These are phyloP conservation scores for Paraphoma sp. DNA, from an alignment of 2,329 filamentous ascomycete genomes.

Conservation along the genomic window DNA sequence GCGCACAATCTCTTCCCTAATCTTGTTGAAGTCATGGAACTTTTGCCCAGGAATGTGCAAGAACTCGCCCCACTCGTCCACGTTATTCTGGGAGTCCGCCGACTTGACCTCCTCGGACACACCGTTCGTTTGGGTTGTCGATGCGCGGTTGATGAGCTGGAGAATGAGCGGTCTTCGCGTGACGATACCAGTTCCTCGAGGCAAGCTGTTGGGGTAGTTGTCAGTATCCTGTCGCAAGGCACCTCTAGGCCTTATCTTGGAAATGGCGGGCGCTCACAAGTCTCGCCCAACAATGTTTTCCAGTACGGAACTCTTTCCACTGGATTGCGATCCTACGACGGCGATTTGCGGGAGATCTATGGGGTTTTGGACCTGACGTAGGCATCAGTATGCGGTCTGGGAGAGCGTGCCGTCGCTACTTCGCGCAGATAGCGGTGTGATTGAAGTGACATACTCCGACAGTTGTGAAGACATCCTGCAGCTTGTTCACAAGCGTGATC, in stretches of 20 bases:
- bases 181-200: constrained; percentile 96
- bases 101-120: constrained; percentile 67
- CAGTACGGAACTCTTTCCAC: constrained; percentile 97
- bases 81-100: constrained; percentile 85
- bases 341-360: constrained; percentile 99
- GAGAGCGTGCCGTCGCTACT: constrained; percentile 4
- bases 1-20: constrained; percentile 94
- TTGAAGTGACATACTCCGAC: constrained; percentile 71
- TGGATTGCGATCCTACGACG: constrained; percentile 97
- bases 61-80: constrained; percentile 98
- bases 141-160: constrained; percentile 90
- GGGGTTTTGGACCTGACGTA: constrained; percentile 84
- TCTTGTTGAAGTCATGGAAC: constrained; percentile 98
- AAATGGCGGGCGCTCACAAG: constrained; percentile 73
- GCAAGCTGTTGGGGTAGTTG: constrained; percentile 67
- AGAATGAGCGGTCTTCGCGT: constrained; percentile 95
- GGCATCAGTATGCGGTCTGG: constrained; percentile 36
- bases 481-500: constrained; percentile 92
- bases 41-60: constrained; percentile 97
- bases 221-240: constrained; percentile 31
- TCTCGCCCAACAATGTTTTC: constrained; percentile 99
- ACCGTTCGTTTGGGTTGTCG: constrained; percentile 70
- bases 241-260: not conserved
- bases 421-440: not conserved
- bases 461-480: constrained; percentile 98